Percentiles rank a stretch among this genome's conserved stretches.
These are phyloP conservation scores for Eucommia ulmoides DNA, from an alignment of 257 asterid species.

Conservation along the genomic window DNA sequence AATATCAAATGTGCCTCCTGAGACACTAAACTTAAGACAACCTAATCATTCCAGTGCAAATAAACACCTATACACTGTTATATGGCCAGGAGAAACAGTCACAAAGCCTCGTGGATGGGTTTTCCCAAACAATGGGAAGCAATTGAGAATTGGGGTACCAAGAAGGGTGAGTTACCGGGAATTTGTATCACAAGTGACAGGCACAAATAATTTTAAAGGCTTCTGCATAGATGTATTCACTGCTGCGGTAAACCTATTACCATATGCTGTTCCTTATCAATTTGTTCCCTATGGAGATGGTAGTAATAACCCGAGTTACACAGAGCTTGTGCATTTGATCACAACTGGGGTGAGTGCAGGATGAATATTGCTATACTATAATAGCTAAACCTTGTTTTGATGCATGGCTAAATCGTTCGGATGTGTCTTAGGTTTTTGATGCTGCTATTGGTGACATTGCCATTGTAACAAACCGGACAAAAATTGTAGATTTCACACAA, in stretches of 20 bases:
- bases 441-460: slow-evolving; percentile 68
- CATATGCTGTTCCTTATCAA: slow-evolving; percentile 79
- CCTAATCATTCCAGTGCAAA: slow-evolving; percentile 41
- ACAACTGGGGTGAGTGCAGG: slow-evolving; percentile 61
- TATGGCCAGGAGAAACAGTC: slow-evolving; percentile 83
- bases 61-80: slow-evolving; percentile 39
- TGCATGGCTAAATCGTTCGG: not conserved
- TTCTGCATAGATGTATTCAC: slow-evolving; percentile 83
- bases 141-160: slow-evolving; percentile 74
- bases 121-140: slow-evolving; percentile 77
- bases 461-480: slow-evolving; percentile 43
- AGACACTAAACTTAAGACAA: slow-evolving; percentile 31
- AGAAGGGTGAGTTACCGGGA: slow-evolving; percentile 59
- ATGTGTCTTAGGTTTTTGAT: slow-evolving; percentile 30
- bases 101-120: slow-evolving; percentile 94
- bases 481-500: slow-evolving; percentile 49
- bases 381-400: not conserved
- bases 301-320: slow-evolving; percentile 52
- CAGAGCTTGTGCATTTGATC: slow-evolving; percentile 44
- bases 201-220: slow-evolving; percentile 55
- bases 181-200: slow-evolving; percentile 63
- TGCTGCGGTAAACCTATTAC: slow-evolving; percentile 74
- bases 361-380: not conserved
- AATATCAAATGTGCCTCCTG: slow-evolving; percentile 54
- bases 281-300: slow-evolving; percentile 83